Conservation (phyloP, 352 stramenopile species). For the Elongisporangium anandrum region DNA sequence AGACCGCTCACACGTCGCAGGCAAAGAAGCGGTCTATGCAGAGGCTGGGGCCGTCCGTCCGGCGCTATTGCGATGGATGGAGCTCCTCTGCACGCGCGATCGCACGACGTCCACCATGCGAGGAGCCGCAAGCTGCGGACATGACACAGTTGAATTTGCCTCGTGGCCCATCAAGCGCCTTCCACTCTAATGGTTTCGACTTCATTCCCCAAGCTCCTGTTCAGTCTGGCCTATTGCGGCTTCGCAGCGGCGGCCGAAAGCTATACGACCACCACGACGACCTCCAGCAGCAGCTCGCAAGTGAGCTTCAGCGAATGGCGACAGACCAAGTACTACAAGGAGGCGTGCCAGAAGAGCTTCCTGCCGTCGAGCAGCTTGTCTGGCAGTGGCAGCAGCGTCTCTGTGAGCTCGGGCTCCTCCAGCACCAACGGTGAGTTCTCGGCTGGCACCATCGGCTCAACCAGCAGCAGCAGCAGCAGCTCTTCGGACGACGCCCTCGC, state of each 20-base stretch:
- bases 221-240: background rate
- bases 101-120: background rate
- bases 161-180: background rate
- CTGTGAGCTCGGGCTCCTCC: conserved; percentile 9
- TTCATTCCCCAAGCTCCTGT: background rate
- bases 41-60: background rate
- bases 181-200: background rate
- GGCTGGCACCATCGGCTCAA: conserved; percentile 5
- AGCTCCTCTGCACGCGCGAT: background rate
- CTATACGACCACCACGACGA: background rate
- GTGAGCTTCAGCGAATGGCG: conserved; percentile 29
- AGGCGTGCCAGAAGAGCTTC: conserved; percentile 22
- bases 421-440: conserved; percentile 11
- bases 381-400: conserved; percentile 8
- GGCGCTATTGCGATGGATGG: background rate
- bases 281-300: conserved; percentile 2
- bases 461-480: conserved; percentile 1
- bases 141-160: background rate
- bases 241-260: background rate
- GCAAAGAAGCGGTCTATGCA: background rate
- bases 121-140: background rate
- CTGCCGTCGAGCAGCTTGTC: conserved; percentile 2
- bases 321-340: conserved; percentile 30
- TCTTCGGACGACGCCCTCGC: background rate
- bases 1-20: background rate